These are phyloP conservation scores for Solanum sitiens DNA, from an alignment of 257 asterid genomes.

Conservation along the genomic window DNA sequence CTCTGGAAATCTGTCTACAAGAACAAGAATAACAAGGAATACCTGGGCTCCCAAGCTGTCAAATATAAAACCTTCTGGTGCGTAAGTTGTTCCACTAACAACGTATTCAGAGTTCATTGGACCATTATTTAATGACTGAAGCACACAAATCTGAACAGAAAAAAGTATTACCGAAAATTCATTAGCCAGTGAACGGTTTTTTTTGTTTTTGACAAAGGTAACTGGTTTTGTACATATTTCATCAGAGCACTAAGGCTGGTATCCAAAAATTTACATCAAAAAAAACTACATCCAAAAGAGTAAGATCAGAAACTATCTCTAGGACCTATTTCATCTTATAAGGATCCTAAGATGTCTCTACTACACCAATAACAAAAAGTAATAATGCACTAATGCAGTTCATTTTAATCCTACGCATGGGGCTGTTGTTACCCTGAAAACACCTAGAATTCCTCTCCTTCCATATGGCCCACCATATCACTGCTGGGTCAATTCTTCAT, in stretches of 20 bases:
- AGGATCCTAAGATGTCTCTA: not conserved
- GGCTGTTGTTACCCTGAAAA: not conserved
- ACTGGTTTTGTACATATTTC: not conserved
- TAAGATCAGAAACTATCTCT: not conserved
- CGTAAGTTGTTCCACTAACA: constrained; percentile 92
- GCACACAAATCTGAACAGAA: constrained; percentile 67
- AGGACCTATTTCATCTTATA: not conserved
- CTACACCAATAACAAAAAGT: not conserved
- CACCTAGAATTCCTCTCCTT: not conserved
- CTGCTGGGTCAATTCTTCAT: not conserved
- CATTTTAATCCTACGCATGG: not conserved
- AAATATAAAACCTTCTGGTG: constrained; percentile 85
- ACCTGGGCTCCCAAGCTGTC: constrained; percentile 67
- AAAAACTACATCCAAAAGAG: not conserved
- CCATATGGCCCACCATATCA: not conserved
- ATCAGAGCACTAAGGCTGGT: not conserved
- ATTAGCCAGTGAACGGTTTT: not conserved
- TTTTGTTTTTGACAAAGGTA: not conserved
- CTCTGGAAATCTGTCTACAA: not conserved
- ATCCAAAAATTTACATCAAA: not conserved
- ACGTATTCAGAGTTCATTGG: constrained; percentile 58
- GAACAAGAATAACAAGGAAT: constrained; percentile 4
- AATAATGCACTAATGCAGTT: not conserved
- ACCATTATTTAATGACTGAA: constrained; percentile 56
- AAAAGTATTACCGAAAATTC: not conserved